A percentile compares a stretch with the other conserved stretches of the same genome.
Evolutionary conservation across 2,329 filamentous ascomycete species (phyloP).

Genomic region (Calonectria multiphialidica): DNA sequence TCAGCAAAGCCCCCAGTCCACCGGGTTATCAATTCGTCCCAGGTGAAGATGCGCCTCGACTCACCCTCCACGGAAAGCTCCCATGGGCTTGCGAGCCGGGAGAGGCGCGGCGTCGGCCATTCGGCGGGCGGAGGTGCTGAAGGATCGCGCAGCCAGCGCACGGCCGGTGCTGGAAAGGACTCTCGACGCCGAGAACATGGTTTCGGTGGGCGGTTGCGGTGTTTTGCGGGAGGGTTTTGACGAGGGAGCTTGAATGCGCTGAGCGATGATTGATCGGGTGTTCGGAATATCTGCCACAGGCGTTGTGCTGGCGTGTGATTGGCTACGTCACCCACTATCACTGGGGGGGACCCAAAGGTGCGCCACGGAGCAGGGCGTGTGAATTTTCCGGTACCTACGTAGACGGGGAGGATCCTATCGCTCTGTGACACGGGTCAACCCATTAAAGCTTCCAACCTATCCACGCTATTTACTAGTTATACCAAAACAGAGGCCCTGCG

Average conservation of each 20-base stretch:
- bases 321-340: conserved; percentile 36
- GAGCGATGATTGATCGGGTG: conserved; percentile 38
- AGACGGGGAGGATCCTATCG: neutral
- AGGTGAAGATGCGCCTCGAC: conserved; percentile 42
- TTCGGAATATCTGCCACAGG: conserved; percentile 43
- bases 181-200: conserved; percentile 60
- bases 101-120: conserved; percentile 59
- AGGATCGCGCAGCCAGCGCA: conserved; percentile 53
- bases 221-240: conserved; percentile 26
- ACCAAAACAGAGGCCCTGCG: neutral
- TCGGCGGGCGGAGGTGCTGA: conserved; percentile 65
- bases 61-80: conserved; percentile 72
- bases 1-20: conserved; percentile 13
- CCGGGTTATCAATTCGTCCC: conserved; percentile 8
- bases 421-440: neutral
- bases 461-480: neutral
- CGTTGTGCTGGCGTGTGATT: conserved; percentile 38
- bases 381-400: conserved; percentile 34
- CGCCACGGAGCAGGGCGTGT: conserved; percentile 27
- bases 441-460: neutral
- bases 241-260: conserved; percentile 34
- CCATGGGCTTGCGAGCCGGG: conserved; percentile 69
- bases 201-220: conserved; percentile 31
- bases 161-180: conserved; percentile 56
- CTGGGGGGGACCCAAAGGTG: conserved; percentile 5